Evolutionary conservation across 1,284 basidiomycete species (phyloP).

Genomic region (Pseudozyma flocculosa): DNA sequence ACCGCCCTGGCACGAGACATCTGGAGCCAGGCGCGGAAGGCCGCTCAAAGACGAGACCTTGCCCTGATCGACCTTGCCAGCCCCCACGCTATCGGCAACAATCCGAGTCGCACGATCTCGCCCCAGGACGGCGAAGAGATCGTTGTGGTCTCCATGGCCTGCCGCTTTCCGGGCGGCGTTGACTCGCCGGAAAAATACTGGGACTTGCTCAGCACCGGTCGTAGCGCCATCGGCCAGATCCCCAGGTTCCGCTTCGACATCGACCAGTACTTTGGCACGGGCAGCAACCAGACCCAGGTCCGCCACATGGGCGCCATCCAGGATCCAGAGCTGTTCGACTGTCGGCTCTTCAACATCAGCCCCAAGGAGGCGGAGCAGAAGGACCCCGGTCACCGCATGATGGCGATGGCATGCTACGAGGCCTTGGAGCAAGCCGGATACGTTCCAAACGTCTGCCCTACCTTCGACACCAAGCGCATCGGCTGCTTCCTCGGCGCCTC

Average conservation of each 20-base stretch:
- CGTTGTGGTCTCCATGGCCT: slow-evolving; percentile 35
- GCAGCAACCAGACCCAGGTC: slow-evolving; percentile 25
- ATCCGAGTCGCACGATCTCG: not conserved
- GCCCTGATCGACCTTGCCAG: not conserved
- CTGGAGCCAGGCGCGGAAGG: not conserved
- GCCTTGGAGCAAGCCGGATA: slow-evolving; percentile 37
- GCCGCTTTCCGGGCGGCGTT: slow-evolving; percentile 36
- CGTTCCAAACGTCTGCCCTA: slow-evolving; percentile 4
- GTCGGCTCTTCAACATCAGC: slow-evolving; percentile 36
- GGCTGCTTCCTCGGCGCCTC: slow-evolving; percentile 28
- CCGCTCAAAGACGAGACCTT: not conserved
- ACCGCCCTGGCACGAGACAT: not conserved
- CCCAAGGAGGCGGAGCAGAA: slow-evolving; percentile 43
- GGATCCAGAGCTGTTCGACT: slow-evolving; percentile 29
- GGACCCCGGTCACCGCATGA: slow-evolving; percentile 36
- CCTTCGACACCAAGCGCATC: slow-evolving; percentile 30
- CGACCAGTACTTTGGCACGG: slow-evolving; percentile 24
- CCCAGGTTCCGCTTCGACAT: slow-evolving; percentile 37
- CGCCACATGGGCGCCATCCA: slow-evolving; percentile 31
- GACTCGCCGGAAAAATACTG: slow-evolving; percentile 29
- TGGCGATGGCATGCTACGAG: slow-evolving; percentile 34
- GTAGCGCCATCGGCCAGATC: slow-evolving; percentile 21
- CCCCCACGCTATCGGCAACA: not conserved
- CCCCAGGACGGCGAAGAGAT: slow-evolving; percentile 20
- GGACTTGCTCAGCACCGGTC: slow-evolving; percentile 29